Base-by-base conservation (phyloP, 1,284 basidiomycete genomes). In the Erythrobasidium hasegawianum region DNA sequence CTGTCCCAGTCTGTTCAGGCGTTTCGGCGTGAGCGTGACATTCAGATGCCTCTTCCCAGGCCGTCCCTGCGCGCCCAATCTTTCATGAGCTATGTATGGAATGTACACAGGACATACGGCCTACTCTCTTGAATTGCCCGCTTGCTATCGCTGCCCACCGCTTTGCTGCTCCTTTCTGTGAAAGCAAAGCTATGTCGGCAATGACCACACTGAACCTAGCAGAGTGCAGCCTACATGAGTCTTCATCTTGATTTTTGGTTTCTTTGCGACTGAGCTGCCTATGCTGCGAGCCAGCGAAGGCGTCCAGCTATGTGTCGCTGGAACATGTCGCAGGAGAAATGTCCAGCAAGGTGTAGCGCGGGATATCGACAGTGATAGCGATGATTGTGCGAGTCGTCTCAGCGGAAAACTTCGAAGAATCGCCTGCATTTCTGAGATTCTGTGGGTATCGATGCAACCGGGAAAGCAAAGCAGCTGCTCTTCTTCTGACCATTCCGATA, bases 21-120 rank as follows among this genome's bases (percentile, higher is more conserved):
- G 33, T 14, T 53, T 50, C 50, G 57, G 33, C 2, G 64, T 54
- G 38, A 67, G 50, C 41, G 64, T 53, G 16, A 67, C 57, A 26
- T 67, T 67, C n/a, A 67, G 57, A 67, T 67, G 64, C 14, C 64
- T 57, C 33, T 67, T 67, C 38, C 64, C 64, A 29, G 57, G 57
- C 2, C 57, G 55, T 11, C 64, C 64, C 64, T 65, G 26, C 13
- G 1, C 55, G 22, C 38, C 47, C n/a, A 16, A 39, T 13, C 22
- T 38, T 38, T 13, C 29, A 4, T 3, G 22, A 20, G n/a, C 22
- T 7, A n/a, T 10, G 16, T 54, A 22, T n/a, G 18, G 41, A 27
- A 10, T 54, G 38, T n/a, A n/a, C n/a, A n/a, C n/a, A n/a, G n/a
- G n/a, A n/a, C n/a, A 52, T 47, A 14, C 43, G 22, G 14, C 55